Evolutionary conservation across 2,329 filamentous ascomycete genomes (phyloP).

Genomic region (Pestalotiopsis sp.): DNA sequence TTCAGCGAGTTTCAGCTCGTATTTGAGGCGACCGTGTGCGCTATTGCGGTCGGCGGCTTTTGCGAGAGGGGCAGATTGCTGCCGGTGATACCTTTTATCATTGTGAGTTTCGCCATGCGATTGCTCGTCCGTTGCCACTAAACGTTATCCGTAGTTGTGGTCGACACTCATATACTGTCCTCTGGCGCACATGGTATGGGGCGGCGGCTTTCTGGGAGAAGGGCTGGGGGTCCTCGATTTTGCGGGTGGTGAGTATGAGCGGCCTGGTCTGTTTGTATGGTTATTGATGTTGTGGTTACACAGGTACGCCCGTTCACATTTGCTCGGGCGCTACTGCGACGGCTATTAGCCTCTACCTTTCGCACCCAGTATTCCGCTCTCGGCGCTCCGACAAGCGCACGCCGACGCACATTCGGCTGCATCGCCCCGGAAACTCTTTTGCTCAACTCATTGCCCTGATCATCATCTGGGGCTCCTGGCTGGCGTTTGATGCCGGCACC

Average conservation of each 20-base stretch:
- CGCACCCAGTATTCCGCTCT: slow-evolving; percentile 50
- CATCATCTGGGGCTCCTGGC: slow-evolving; percentile 54
- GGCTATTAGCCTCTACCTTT: slow-evolving; percentile 49
- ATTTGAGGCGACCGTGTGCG: slow-evolving; percentile 51
- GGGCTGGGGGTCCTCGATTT: slow-evolving; percentile 48
- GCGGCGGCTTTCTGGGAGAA: slow-evolving; percentile 43
- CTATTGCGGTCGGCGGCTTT: slow-evolving; percentile 50
- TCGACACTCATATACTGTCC: slow-evolving; percentile 50
- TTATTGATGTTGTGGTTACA: background rate
- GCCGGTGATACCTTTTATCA: slow-evolving; percentile 50
- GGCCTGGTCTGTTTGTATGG: background rate
- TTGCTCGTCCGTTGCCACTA: slow-evolving; percentile 3
- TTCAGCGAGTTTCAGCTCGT: slow-evolving; percentile 55
- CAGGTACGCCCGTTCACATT: slow-evolving; percentile 43
- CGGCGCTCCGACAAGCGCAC: slow-evolving; percentile 44
- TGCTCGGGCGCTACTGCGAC: slow-evolving; percentile 44
- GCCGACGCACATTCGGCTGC: slow-evolving; percentile 30
- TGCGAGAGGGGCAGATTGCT: slow-evolving; percentile 49
- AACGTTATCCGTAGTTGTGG: slow-evolving; percentile 41
- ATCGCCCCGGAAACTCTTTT: slow-evolving; percentile 28
- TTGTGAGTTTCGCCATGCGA: slow-evolving; percentile 24
- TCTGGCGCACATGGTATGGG: slow-evolving; percentile 51
- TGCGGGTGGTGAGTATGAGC: slow-evolving; percentile 34
- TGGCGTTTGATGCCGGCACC: slow-evolving; percentile 53
- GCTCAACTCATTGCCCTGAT: slow-evolving; percentile 50